phyloP scores from a whole-genome alignment of 805 yeast species.

The Yamadazyma akitaensis region DNA sequence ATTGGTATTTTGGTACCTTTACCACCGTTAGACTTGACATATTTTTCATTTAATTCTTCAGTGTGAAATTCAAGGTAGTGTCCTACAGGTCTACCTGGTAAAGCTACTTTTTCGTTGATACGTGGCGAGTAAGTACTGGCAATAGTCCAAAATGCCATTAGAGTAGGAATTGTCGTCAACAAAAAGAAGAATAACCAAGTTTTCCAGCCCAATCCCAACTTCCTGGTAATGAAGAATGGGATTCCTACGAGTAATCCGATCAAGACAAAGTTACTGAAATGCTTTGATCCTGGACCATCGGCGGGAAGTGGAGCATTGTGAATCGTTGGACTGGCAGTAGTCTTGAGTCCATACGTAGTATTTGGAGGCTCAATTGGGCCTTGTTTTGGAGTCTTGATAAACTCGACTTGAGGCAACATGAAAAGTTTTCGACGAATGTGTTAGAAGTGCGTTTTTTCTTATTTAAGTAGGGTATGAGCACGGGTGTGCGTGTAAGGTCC shows the following conservation, averaged over 20 bases:
- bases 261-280: constrained; percentile 63
- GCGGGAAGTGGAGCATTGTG: constrained; percentile 87
- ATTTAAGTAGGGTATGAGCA: not conserved
- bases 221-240: constrained; percentile 62
- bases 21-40: constrained; percentile 53
- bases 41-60: constrained; percentile 61
- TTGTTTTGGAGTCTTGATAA: constrained; percentile 54
- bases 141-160: constrained; percentile 81
- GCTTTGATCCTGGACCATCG: constrained; percentile 83
- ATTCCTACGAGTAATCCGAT: constrained; percentile 47
- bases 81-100: constrained; percentile 76
- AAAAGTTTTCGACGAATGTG: constrained; percentile 1
- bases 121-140: constrained; percentile 78
- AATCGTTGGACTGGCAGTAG: constrained; percentile 60
- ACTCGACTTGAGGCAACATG: constrained; percentile 46
- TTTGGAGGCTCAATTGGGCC: constrained; percentile 25
- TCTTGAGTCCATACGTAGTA: constrained; percentile 33
- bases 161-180: constrained; percentile 61
- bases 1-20: constrained; percentile 74
- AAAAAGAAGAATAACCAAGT: constrained; percentile 60
- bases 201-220: constrained; percentile 67
- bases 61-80: constrained; percentile 81
- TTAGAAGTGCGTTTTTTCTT: not conserved
- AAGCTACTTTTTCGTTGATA: constrained; percentile 68
- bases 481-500: not conserved